Evolutionary conservation across 1,139 yeast species (phyloP), one percentile per base, ranked within the genome.

Genomic region (Candida sp.): DNA sequence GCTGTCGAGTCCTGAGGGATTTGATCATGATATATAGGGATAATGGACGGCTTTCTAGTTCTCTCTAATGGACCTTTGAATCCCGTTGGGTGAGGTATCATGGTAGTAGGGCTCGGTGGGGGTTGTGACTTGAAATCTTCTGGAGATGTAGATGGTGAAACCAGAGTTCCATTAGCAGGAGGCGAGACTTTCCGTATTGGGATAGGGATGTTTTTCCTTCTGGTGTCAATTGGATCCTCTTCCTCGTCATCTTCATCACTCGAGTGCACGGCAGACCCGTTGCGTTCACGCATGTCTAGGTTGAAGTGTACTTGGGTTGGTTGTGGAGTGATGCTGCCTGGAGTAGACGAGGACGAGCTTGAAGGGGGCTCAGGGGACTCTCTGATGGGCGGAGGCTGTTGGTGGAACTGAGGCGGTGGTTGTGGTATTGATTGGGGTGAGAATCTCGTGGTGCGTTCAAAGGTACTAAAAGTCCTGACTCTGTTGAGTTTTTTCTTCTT

Each of bases 401-500:
- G 17, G 17, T 17, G 26, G 11, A 38, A 38, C 7, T 33, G 37
- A 9, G 17, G 9, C 31, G 37, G 37, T 33, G 37, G 37, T 11
- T 33, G 12, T 11, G 49, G 25, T 2, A 48, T 40, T 6, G 53
- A 53, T 17, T 48, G 53, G 23, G 44, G 47, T 28, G 47, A 53
- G 27, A 51, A 53, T 45, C 50, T 49, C n/a, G 58, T 46, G 7
- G 53, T 17, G 38, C 51, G 65, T 55, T 75, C 76, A 49, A 76
- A 70, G 8, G 79, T 78, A 5, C 84, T 78, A 63, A 75, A 68
- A 0, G 92, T 84, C 59, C 89, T 68, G 3, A 75, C 76, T 52
- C 85, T 68, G 32, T 77, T 80, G 34, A 69, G 60, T n/a, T 80
- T 66, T 58, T 84, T 84, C 2, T 85, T 83, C 30, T 30, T 41